Conservation (phyloP, 2,329 filamentous ascomycete species). For the Cladosporium cucumerinum region DNA sequence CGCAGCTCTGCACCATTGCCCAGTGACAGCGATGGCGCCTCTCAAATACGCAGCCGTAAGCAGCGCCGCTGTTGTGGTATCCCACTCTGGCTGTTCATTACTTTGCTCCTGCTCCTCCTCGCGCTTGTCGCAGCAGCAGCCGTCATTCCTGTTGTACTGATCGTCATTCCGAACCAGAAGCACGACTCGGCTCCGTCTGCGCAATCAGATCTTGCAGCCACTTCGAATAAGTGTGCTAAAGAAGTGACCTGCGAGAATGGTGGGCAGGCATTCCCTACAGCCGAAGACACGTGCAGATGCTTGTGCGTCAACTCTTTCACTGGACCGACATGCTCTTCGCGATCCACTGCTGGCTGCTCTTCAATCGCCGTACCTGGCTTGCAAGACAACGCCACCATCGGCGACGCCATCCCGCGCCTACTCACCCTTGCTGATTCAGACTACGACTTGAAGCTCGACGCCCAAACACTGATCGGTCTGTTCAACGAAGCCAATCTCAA, state of each 20-base stretch:
- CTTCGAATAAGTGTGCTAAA: conserved; percentile 54
- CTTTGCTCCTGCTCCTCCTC: conserved; percentile 63
- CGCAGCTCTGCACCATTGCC: conserved; percentile 24
- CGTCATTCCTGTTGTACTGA: conserved; percentile 68
- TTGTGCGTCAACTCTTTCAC: conserved; percentile 88
- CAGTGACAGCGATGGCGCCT: conserved; percentile 29
- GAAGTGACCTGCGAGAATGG: conserved; percentile 72
- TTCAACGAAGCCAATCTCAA: conserved; percentile 74
- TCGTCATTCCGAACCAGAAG: conserved; percentile 54
- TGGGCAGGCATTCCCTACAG: conserved; percentile 68
- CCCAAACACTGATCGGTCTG: conserved; percentile 66
- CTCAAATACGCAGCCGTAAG: conserved; percentile 1
- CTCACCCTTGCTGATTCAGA: conserved; percentile 62
- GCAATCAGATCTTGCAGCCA: conserved; percentile 19
- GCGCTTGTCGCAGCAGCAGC: conserved; percentile 76
- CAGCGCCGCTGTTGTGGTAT: conserved; percentile 77
- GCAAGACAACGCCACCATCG: conserved; percentile 70
- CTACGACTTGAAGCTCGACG: conserved; percentile 73
- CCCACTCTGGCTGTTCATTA: conserved; percentile 72
- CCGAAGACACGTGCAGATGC: conserved; percentile 66
- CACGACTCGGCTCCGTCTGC: conserved; percentile 23
- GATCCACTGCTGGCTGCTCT: conserved; percentile 54
- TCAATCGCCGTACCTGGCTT: conserved; percentile 46
- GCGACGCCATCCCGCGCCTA: conserved; percentile 72
- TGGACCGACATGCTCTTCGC: conserved; percentile 54